Evolutionary conservation across 2,329 filamentous ascomycete species (phyloP).

Genomic region (Tolypocladium inflatum): DNA sequence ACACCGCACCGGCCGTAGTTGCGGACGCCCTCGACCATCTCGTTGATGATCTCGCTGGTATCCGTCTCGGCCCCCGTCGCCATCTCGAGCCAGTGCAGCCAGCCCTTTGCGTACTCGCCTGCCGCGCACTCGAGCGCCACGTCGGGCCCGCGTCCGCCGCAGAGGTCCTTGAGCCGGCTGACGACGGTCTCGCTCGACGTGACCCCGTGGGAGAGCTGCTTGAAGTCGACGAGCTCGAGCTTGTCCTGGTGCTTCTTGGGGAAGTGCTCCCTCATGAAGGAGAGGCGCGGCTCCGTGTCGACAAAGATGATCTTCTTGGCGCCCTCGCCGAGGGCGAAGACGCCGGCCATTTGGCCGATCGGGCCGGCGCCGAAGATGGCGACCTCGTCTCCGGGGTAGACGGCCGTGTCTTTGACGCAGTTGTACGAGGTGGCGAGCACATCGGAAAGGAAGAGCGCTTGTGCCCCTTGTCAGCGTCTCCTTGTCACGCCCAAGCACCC

Average conservation of each 20-base stretch:
- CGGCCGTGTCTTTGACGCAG: conserved; percentile 71
- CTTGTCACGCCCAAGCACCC: no score
- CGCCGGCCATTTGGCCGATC: conserved; percentile 74
- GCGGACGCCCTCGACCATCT: conserved; percentile 66
- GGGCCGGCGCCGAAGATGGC: conserved; percentile 82
- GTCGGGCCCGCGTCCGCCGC: conserved; percentile 63
- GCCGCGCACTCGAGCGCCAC: conserved; percentile 59
- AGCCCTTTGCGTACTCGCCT: conserved; percentile 53
- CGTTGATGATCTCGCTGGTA: conserved; percentile 70
- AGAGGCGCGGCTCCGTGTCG: conserved; percentile 62
- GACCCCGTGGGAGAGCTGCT: conserved; percentile 46
- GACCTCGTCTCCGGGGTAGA: conserved; percentile 68
- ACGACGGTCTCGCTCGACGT: conserved; percentile 54
- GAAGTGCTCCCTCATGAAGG: conserved; percentile 56
- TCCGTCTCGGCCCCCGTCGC: conserved; percentile 67
- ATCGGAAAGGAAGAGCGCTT: conserved; percentile 65
- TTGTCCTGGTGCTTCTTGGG: conserved; percentile 37
- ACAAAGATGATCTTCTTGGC: conserved; percentile 70
- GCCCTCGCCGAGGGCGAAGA: conserved; percentile 67
- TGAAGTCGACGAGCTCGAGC: conserved; percentile 62
- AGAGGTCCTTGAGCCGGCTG: conserved; percentile 63
- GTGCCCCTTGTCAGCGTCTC: background rate
- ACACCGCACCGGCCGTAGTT: conserved; percentile 68
- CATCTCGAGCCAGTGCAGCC: conserved; percentile 50
- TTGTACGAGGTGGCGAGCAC: conserved; percentile 75